Base-by-base conservation (phyloP, 108 stramenopile genomes). In the Cyclotella baltica region DNA sequence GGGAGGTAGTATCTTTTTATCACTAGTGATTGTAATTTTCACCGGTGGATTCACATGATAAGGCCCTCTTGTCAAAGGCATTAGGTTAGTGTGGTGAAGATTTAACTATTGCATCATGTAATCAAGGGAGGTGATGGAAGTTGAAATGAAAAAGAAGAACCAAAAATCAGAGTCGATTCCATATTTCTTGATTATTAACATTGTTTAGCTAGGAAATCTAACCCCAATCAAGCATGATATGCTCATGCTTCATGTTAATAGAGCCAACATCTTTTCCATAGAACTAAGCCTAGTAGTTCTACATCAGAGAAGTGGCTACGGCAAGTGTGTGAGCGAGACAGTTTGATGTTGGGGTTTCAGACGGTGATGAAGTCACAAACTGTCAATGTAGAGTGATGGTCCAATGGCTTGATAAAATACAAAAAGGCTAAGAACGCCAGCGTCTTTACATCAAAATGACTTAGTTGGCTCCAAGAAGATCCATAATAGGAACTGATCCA, bases 401-500 rank as follows among this genome's bases (percentile, higher is more conserved):
- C 3, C 1, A 25, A 4, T 18, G 22, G 52, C 55, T 25, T 37
- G 34, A 36, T 8, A 43, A 23, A 46, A 31, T 4, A 67, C 31
- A 30, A 6, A 2, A 31, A 35, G 4, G 16, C 27, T 28, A 36
- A 9, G 30, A 28, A 50, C 47, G 1, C 27, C 34, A 4, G 27
- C 18, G 19, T 15, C 43, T 2, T 47, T 50, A 6, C 25, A 28
- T 9, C 9, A 31, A 31, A 8, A 19, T 64, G 34, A 63, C 65
- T 89, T 92, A 92, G 76, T 88, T 80, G 46, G 88, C 88, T 15
- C 88, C 88, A 61, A 96, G 75, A 53, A 96, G 47, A 71, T 96
- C 92, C 95, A 96, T 96, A 78, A 96, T 82, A 27, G 95, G 95
- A 46, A 96, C 95, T 43, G 90, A 91, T 82, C 95, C 95, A 15